Percentiles rank a stretch among this genome's conserved stretches.
phyloP scores from a whole-genome alignment of 2,329 filamentous ascomycete species.

The Scedosporium aurantiacum region DNA sequence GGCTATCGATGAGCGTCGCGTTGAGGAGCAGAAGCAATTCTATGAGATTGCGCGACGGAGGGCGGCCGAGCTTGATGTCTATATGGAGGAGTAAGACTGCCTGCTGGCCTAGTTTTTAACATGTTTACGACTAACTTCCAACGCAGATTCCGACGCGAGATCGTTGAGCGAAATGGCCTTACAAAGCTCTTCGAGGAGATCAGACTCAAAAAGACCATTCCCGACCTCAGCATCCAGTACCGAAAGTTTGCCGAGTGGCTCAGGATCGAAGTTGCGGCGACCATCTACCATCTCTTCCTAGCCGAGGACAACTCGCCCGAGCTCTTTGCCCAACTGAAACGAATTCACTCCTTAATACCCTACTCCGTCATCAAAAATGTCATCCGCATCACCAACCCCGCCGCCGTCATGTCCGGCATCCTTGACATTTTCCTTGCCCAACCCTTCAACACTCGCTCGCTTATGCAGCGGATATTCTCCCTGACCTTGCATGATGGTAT shows the following conservation, averaged over 20 bases:
- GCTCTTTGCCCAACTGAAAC: conserved; percentile 84
- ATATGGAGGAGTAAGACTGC: conserved; percentile 76
- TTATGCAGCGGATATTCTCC: conserved; percentile 90
- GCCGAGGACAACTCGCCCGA: conserved; percentile 98
- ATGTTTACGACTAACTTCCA: not conserved
- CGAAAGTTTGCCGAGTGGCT: conserved; percentile 98
- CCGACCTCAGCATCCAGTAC: conserved; percentile 85
- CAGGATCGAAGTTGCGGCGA: conserved; percentile 91
- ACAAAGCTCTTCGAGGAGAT: conserved; percentile 91
- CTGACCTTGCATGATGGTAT: conserved; percentile 88
- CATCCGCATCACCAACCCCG: conserved; percentile 90
- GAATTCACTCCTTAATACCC: conserved; percentile 88
- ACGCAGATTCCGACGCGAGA: conserved; percentile 51
- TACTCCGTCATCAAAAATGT: conserved; percentile 94
- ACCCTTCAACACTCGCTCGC: conserved; percentile 78
- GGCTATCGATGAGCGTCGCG: conserved; percentile 71
- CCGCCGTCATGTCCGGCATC: conserved; percentile 91
- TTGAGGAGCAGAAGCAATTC: conserved; percentile 87
- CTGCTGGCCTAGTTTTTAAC: not conserved
- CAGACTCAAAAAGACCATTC: conserved; percentile 75
- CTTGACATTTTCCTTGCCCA: conserved; percentile 93
- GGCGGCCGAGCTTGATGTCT: conserved; percentile 86
- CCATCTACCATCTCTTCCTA: conserved; percentile 92
- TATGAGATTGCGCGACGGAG: conserved; percentile 90
- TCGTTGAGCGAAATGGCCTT: conserved; percentile 66